Conservation (phyloP, 495 filamentous ascomycete species). For the Hyaloscypha finlandica region DNA sequence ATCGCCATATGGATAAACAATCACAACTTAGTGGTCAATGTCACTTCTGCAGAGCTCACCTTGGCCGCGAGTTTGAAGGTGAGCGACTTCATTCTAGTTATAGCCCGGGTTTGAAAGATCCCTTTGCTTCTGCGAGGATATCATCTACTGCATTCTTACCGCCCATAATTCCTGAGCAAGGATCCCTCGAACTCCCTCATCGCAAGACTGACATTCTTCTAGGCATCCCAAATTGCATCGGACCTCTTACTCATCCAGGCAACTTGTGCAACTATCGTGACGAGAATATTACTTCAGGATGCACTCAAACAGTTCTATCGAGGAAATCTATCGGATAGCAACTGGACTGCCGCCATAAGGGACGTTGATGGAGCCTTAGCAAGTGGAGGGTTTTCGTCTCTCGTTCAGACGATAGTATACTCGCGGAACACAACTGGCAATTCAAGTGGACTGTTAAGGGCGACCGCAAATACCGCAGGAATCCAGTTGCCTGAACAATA, state of each 20-base stretch:
- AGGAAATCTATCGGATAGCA: constrained; percentile 48
- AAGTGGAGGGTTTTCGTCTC: constrained; percentile 49
- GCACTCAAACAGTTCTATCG: constrained; percentile 62
- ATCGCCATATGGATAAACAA: constrained; percentile 70
- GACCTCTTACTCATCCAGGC: constrained; percentile 74
- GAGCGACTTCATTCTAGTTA: not conserved
- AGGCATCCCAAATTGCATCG: constrained; percentile 72
- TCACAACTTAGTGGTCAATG: constrained; percentile 68
- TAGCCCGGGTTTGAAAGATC: too few relatives aligned
- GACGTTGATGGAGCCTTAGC: constrained; percentile 66
- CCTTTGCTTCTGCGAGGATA: too few relatives aligned
- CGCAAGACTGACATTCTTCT: not conserved
- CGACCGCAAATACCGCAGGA: constrained; percentile 49
- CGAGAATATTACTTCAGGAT: constrained; percentile 66
- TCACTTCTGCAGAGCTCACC: constrained; percentile 40
- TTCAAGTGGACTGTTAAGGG: constrained; percentile 54
- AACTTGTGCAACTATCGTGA: constrained; percentile 64
- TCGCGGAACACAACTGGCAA: constrained; percentile 62
- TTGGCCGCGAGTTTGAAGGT: constrained; percentile 79
- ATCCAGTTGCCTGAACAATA: constrained; percentile 59
- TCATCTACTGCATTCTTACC: not conserved
- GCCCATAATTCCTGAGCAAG: not conserved
- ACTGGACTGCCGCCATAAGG: constrained; percentile 54
- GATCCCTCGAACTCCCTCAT: not conserved
- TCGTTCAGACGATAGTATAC: constrained; percentile 68